These are phyloP conservation scores for Macrocystidia cucumis DNA, from an alignment of 1,284 basidiomycete species.

Conservation along the genomic window DNA sequence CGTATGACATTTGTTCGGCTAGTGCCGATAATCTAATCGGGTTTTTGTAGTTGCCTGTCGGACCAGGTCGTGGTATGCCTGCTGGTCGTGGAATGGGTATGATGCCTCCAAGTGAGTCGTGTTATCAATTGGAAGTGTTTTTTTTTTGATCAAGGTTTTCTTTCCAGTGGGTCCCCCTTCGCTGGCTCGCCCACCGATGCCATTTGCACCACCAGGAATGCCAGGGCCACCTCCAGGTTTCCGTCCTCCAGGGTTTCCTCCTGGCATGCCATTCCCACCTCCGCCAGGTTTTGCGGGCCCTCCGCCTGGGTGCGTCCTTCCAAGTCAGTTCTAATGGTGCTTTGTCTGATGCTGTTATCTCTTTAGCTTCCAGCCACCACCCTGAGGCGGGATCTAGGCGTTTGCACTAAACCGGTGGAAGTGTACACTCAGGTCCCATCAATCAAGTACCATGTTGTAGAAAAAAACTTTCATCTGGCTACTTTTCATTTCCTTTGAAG, in stretches of 20 bases:
- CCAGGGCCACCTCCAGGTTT: constrained; percentile 77
- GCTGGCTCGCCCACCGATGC: constrained; percentile 77
- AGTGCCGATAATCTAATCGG: constrained; percentile 2
- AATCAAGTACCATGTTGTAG: too few species aligned
- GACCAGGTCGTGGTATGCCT: constrained; percentile 91
- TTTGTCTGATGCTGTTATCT: constrained; percentile 3
- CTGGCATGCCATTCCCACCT: constrained; percentile 72
- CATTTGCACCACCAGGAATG: constrained; percentile 81
- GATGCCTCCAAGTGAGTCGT: constrained; percentile 90
- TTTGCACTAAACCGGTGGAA: too few species aligned
- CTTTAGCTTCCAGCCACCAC: constrained; percentile 50
- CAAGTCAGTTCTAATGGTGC: constrained; percentile 1
- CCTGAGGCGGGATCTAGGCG: too few species aligned
- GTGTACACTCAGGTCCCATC: constrained; percentile 8
- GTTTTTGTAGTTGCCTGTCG: constrained; percentile 63
- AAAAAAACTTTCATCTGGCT: too few species aligned
- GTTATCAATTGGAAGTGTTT: too few species aligned
- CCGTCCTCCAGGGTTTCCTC: constrained; percentile 77
- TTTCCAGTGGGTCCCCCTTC: constrained; percentile 55
- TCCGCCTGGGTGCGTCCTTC: constrained; percentile 70
- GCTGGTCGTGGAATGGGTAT: constrained; percentile 97
- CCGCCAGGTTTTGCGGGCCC: constrained; percentile 75
- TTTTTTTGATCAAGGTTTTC: too few species aligned
- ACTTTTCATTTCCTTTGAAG: too few species aligned
- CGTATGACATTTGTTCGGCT: constrained; percentile 13